Base-by-base conservation (phyloP, 2,329 filamentous ascomycete species). In the Colletotrichum falcatum region DNA sequence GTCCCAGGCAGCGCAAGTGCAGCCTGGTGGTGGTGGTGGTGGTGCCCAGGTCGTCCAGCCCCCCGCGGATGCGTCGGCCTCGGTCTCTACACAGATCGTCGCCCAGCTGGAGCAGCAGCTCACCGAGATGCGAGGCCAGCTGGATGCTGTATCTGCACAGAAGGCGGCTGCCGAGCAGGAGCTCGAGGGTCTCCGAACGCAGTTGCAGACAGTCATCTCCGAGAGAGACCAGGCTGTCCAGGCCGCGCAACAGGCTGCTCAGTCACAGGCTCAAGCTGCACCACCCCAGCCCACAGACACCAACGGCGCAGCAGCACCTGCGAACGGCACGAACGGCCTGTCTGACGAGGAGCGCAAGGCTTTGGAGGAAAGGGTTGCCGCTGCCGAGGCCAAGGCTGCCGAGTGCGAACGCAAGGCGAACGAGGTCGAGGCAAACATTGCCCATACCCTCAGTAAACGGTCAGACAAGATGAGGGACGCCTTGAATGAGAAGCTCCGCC, bases 401-500 rank as follows among this genome's bases (percentile, higher is more conserved):
- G 90, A 92, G 74, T 87, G 88, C 56, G 91, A 94, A 76, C 82
- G 84, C 18, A 91, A 91, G 79, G 87, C 84, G 1, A 86, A 87
- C 64, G 88, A 90, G 71, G 83, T 92, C 20, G 92, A 95, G 76
- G 87, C 89, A 37, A 86, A 84, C 65, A 86, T 90, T 55, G 84
- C 88, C 66, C 82, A 81, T 44, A 89, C 87, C 14, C 84, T 93
- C 70, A 92, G 92, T 75, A 83, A 86, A 62, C 87, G 90, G 54
- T 90, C 90, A 1, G 89, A 93, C 53, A 88, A 88, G 77, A 92
- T 94, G 91, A 92, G 90, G 76, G 85, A 88, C 28, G 81, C 87
- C 1, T 81, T 94, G 60, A 91, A 90, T 75, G 90, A 89, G 77
- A 94, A 92, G 77, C 84, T 97, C 20, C 88, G 85, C 66, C 93